phyloP scores from a whole-genome alignment of 2,329 filamentous ascomycete species.

The Cryphonectria nitschkei region DNA sequence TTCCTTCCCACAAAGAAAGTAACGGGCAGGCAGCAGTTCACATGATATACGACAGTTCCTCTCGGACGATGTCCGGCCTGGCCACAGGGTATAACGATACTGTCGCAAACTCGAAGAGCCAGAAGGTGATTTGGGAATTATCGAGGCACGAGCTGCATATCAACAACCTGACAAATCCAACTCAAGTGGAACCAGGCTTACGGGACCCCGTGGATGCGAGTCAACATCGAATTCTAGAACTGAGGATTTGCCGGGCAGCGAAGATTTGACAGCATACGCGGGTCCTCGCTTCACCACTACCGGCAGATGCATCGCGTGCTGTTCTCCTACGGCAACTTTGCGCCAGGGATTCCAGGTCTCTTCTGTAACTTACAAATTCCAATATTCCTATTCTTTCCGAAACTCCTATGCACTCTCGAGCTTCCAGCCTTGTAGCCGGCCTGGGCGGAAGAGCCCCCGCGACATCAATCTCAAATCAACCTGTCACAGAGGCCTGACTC shows the following conservation, averaged over 20 bases:
- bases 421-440: background rate
- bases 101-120: too few species aligned
- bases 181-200: background rate
- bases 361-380: background rate
- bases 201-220: background rate
- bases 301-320: background rate
- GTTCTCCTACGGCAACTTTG: background rate
- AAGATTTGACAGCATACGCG: background rate
- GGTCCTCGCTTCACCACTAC: constrained; percentile 2
- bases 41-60: background rate
- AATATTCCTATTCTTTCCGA: background rate
- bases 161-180: background rate
- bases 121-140: background rate
- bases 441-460: background rate
- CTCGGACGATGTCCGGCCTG: background rate
- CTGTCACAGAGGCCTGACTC: background rate
- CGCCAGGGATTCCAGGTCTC: background rate
- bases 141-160: background rate
- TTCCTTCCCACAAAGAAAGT: background rate
- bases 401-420: background rate
- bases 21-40: background rate
- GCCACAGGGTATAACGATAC: background rate
- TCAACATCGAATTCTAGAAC: background rate
- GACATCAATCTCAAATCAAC: background rate
- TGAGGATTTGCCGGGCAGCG: background rate